Evolutionary conservation across 371 early-diverging fungal genomes (phyloP).

Genomic region (Chytridium lagenaria): DNA sequence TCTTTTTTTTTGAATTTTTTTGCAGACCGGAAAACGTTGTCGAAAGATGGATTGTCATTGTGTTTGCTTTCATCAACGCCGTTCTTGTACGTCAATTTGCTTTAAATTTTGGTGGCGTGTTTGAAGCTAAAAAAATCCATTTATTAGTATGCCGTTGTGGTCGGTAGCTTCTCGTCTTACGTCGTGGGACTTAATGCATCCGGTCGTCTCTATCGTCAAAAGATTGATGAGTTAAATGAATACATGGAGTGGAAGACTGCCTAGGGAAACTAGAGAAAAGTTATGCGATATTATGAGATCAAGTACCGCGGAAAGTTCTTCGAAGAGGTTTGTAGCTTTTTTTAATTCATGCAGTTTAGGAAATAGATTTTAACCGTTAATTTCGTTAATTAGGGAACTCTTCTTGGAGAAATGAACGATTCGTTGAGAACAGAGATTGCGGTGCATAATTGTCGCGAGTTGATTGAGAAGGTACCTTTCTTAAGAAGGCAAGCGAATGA

Average conservation of each 20-base stretch:
- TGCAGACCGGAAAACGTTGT: constrained; percentile 13
- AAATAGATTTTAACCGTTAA: not conserved
- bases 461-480: constrained; percentile 42
- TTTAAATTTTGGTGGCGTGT: not conserved
- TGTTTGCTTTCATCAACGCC: constrained; percentile 14
- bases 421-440: constrained; percentile 39
- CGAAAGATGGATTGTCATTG: constrained; percentile 14
- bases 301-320: constrained; percentile 49
- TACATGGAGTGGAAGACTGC: constrained; percentile 43
- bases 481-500: constrained; percentile 32
- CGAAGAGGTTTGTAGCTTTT: constrained; percentile 28
- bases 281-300: constrained; percentile 38
- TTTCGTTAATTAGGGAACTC: constrained; percentile 10
- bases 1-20: not conserved
- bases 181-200: constrained; percentile 37
- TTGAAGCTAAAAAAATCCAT: not conserved
- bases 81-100: constrained; percentile 15
- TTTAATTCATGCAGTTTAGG: not conserved
- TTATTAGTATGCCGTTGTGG: constrained; percentile 27
- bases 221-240: constrained; percentile 45
- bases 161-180: constrained; percentile 36
- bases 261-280: constrained; percentile 25
- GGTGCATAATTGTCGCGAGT: constrained; percentile 37
- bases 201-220: constrained; percentile 40
- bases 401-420: constrained; percentile 33